These are phyloP conservation scores for Gastrolobium bilobum DNA, from an alignment of 306 rosid genomes.

Conservation along the genomic window DNA sequence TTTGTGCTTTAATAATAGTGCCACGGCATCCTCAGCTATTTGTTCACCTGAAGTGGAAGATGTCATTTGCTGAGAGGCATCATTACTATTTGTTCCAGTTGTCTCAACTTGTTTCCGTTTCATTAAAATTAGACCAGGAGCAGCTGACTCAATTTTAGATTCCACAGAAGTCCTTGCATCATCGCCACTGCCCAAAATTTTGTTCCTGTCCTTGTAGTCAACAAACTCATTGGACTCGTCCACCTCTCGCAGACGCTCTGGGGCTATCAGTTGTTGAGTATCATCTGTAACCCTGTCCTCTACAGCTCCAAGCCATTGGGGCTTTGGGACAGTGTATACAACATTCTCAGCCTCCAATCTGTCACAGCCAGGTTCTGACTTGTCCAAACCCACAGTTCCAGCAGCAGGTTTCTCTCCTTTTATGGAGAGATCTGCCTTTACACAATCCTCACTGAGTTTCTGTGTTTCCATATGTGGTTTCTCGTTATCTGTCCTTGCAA, in stretches of 20 bases:
- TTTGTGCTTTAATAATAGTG: slow-evolving; percentile 81
- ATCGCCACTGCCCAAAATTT: slow-evolving; percentile 58
- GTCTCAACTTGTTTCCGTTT: slow-evolving; percentile 79
- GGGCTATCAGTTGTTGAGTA: slow-evolving; percentile 52
- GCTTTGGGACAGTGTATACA: slow-evolving; percentile 67
- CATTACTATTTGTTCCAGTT: slow-evolving; percentile 51
- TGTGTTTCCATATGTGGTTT: slow-evolving; percentile 51
- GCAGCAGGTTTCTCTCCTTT: slow-evolving; percentile 56
- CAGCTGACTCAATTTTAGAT: slow-evolving; percentile 78
- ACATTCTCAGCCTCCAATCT: slow-evolving; percentile 57
- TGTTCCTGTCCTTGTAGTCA: slow-evolving; percentile 89
- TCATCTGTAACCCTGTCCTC: slow-evolving; percentile 58
- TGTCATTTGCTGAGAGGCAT: slow-evolving; percentile 54
- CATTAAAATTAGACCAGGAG: slow-evolving; percentile 88
- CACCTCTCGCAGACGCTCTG: slow-evolving; percentile 46
- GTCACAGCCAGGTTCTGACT: slow-evolving; percentile 57
- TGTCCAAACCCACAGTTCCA: slow-evolving; percentile 48
- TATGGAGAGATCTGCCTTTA: slow-evolving; percentile 43
- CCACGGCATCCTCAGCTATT: slow-evolving; percentile 93
- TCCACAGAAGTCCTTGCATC: slow-evolving; percentile 46
- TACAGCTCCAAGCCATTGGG: slow-evolving; percentile 96
- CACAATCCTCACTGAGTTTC: slow-evolving; percentile 49
- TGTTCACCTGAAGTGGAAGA: slow-evolving; percentile 67
- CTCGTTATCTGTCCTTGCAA: slow-evolving; percentile 46
- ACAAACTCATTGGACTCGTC: slow-evolving; percentile 74